Base-by-base conservation (phyloP, 768 basidiomycete genomes). In the Trametes cingulata region DNA sequence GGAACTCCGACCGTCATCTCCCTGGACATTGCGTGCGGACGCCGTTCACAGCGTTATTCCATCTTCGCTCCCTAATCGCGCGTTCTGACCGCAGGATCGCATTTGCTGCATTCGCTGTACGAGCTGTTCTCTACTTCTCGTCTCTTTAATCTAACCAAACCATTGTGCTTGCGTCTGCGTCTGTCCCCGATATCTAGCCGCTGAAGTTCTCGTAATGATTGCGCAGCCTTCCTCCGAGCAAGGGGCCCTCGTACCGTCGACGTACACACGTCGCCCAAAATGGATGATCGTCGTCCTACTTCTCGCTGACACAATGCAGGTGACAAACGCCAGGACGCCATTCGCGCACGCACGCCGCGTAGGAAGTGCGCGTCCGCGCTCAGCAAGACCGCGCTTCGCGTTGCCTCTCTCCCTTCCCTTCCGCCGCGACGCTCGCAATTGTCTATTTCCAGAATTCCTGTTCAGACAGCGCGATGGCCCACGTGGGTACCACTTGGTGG, bases 151-250 rank as follows among this genome's bases (percentile, higher is more conserved):
- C 33, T 36, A 20, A 36, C 48, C 48, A 27, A 27, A 27, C 25
- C 47, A 49, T 24, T 20, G 49, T 25, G 25, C 39, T 37, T n/a
- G 35, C 36, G 43, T 20, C 39, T n/a, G 35, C 36, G 43, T 20
- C 39, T 33, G 17, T 20, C 48, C 33, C 48, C 53, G 60, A 49
- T 61, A 60, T 55, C 53, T 51, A 55, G 60, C 60, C 60, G 60
- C 59, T 41, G n/a, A 9, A 10, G 20, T 22, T 49, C 52, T 50
- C 52, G 39, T 37, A 25, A 52, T 40, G 43, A 59, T 36, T 29
- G n/a, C 58, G 43, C 52, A 60, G 50, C 36, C 6, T 43, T 20
- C 41, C 51, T 46, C 50, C 55, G 39, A 27, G 24, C 29, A 15
- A 17, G 45, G n/a, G 36, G 27, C 35, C 49, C 57, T 25, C 46